Conservation (phyloP, 345 rosid genomes). For the Syzygium aqueum region DNA sequence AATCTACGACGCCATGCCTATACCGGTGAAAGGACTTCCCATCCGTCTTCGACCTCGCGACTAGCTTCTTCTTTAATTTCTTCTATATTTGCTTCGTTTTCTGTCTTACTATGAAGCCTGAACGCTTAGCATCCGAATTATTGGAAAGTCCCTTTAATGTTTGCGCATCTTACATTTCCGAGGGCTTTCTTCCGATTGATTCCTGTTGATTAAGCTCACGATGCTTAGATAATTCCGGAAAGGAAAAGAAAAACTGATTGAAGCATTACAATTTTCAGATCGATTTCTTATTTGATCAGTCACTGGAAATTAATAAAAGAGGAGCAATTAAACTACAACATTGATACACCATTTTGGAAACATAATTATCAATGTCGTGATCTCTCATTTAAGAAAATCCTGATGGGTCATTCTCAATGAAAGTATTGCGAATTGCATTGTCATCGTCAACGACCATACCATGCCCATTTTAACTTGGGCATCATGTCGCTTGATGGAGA, state of each 20-base stretch:
- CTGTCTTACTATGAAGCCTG: background rate
- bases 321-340: background rate
- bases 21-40: constrained; percentile 14
- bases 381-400: background rate
- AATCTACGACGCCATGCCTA: constrained; percentile 5
- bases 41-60: constrained; percentile 1
- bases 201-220: background rate
- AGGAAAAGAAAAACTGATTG: background rate
- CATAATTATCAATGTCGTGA: background rate
- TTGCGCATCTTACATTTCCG: background rate
- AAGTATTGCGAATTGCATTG: background rate
- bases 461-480: background rate
- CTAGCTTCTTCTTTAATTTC: background rate
- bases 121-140: background rate
- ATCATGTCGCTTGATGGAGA: background rate
- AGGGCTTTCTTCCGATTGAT: background rate
- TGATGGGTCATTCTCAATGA: background rate
- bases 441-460: background rate
- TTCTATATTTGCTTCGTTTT: background rate
- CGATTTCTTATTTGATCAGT: background rate
- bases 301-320: background rate
- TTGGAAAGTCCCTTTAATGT: background rate
- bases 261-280: background rate
- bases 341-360: background rate
- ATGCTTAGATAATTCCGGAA: background rate